Evolutionary conservation across 768 basidiomycete genomes (phyloP), one percentile per base, ranked within the genome.

Genomic region (Piloderma croceum): DNA sequence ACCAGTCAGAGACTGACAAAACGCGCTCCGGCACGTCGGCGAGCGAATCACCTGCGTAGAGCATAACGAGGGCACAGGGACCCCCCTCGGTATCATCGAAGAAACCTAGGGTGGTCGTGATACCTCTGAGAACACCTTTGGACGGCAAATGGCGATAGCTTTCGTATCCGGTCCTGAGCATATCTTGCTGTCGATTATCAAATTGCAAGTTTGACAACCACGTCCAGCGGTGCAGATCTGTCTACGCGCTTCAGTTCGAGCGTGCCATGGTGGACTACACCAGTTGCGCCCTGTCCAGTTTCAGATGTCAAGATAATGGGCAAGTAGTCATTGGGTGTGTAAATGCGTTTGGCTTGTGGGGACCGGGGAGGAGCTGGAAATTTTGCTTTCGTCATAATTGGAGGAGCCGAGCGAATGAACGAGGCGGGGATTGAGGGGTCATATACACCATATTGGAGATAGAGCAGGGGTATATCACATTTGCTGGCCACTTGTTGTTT

Each of bases 201-300:
- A 51, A 48, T n/a, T 12, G 44, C 43, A 39, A 51, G 47, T 27
- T 51, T 51, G 38, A 51, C 41, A 19, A 35, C 40, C 25, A 51
- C 47, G 24, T 51, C 50, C 31, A 51, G 43, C 35, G 33, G 35
- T 20, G 34, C 31, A 46, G 18, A 25, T 13, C 36, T 38, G 33
- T 25, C 33, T 5, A 7, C 32, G 34, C 27, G 34, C 32, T 42
- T 47, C 36, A 40, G 36, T 33, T 51, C 24, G 32, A 48, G 47
- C 29, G 44, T 51, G 41, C 50, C 50, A 21, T 44, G 44, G 38
- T 44, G 49, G 31, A 45, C 49, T 25, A 44, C 29, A n/a, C n/a
- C n/a, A n/a, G n/a, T n/a, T n/a, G n/a, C n/a, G n/a, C n/a, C n/a
- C n/a, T n/a, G n/a, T n/a, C 46, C 49, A 37, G 48, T 51, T 45